A percentile compares a stretch with the other conserved stretches of the same genome.
phyloP scores from a whole-genome alignment of 2,329 filamentous ascomycete genomes.

The Aspergillus pseudonomiae region DNA sequence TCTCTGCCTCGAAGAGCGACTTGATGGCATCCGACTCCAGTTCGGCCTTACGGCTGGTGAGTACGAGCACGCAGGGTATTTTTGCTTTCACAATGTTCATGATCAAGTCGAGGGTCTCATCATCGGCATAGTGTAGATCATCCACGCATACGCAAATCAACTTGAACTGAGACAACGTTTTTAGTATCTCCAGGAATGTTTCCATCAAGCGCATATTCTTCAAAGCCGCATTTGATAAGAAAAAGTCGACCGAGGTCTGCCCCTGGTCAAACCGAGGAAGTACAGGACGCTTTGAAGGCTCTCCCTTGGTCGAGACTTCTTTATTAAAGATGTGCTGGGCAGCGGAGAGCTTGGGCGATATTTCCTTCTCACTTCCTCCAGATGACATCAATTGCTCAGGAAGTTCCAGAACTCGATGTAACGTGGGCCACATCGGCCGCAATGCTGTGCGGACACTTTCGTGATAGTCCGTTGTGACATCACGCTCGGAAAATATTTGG shows the following conservation, averaged over 20 bases:
- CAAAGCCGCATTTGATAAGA: constrained; percentile 42
- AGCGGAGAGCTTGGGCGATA: constrained; percentile 31
- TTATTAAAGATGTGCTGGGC: constrained; percentile 34
- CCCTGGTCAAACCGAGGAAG: constrained; percentile 40
- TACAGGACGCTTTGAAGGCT: constrained; percentile 32
- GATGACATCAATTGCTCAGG: constrained; percentile 65
- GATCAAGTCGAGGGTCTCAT: constrained; percentile 82
- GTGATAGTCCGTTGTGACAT: constrained; percentile 64
- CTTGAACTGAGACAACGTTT: constrained; percentile 78
- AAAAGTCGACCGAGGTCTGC: constrained; percentile 42
- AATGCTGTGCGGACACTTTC: constrained; percentile 59
- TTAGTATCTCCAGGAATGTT: constrained; percentile 82
- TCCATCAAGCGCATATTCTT: constrained; percentile 76
- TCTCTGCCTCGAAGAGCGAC: constrained; percentile 47
- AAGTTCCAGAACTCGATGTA: constrained; percentile 62
- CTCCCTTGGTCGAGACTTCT: constrained; percentile 32
- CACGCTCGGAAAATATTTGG: constrained; percentile 67
- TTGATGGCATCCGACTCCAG: constrained; percentile 52
- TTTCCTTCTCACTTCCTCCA: constrained; percentile 38
- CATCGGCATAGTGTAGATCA: constrained; percentile 87
- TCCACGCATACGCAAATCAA: constrained; percentile 88
- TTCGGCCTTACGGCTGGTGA: constrained; percentile 74
- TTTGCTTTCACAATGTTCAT: constrained; percentile 76
- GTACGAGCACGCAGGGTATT: constrained; percentile 78
- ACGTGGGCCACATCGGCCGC: constrained; percentile 59